Evolutionary conservation across 352 stramenopile species (phyloP).

Genomic region (Phytopythium sindhum): DNA sequence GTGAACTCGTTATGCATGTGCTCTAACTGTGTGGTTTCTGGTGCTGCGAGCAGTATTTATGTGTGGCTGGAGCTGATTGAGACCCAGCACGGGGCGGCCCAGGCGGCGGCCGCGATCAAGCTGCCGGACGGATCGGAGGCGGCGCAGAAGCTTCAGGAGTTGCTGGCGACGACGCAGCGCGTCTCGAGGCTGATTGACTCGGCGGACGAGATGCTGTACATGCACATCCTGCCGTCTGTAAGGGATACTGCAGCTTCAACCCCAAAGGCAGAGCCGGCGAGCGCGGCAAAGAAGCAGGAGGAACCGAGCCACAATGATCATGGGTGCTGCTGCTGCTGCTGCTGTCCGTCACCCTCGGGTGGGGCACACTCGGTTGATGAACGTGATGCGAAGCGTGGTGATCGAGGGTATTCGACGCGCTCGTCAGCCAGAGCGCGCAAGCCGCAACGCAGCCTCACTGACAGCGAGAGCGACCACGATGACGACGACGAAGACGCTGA

Average conservation of each 20-base stretch:
- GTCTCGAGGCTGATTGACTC: constrained; percentile 10
- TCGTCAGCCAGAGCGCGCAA: not conserved
- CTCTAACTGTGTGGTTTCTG: not conserved
- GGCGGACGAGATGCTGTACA: constrained; percentile 28
- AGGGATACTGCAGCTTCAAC: not conserved
- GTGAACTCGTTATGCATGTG: not conserved
- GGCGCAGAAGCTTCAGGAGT: constrained; percentile 18
- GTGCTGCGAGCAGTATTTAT: not conserved
- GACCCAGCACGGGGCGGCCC: constrained; percentile 13
- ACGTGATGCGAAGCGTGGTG: not conserved
- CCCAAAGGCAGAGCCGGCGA: not conserved
- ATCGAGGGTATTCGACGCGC: not conserved
- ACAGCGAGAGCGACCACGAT: not conserved
- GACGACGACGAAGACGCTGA: not conserved
- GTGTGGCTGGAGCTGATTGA: constrained; percentile 38
- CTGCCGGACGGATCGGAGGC: constrained; percentile 13
- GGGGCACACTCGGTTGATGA: not conserved
- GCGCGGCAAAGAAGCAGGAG: not conserved
- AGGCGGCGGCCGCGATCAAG: constrained; percentile 15
- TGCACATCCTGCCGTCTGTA: constrained; percentile 15
- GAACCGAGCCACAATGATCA: not conserved
- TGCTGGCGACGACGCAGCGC: constrained; percentile 6
- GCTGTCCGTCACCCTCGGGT: not conserved
- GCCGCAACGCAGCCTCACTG: not conserved
- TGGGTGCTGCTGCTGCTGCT: constrained; percentile 2